These are phyloP conservation scores for Penicillium olsonii DNA, from an alignment of 2,329 filamentous ascomycete species.

Conservation along the genomic window DNA sequence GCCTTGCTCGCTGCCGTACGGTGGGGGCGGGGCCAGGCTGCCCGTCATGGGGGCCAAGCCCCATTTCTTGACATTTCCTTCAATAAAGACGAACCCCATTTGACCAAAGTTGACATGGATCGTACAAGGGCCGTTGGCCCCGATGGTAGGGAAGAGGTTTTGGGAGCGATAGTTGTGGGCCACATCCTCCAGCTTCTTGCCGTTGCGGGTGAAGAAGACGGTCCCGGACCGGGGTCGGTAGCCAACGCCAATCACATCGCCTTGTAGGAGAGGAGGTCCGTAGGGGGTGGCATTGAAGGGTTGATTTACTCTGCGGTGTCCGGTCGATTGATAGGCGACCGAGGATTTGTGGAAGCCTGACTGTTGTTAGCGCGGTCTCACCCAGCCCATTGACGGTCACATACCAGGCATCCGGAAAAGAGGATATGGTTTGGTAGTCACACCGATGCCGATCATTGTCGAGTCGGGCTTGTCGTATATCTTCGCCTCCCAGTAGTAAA, in stretches of 20 bases:
- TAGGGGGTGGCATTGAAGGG: constrained; percentile 80
- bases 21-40: constrained; percentile 89
- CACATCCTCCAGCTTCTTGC: constrained; percentile 94
- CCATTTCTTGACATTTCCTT: constrained; percentile 99
- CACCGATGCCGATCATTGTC: constrained; percentile 84
- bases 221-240: constrained; percentile 93
- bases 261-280: constrained; percentile 82
- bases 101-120: constrained; percentile 98
- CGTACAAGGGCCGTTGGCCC: constrained; percentile 87
- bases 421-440: constrained; percentile 96
- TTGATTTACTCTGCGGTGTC: constrained; percentile 86
- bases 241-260: constrained; percentile 92
- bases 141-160: constrained; percentile 97
- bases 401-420: constrained; percentile 89
- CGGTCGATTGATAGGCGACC: constrained; percentile 85
- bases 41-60: constrained; percentile 94
- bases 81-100: constrained; percentile 97
- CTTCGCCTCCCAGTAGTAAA: constrained; percentile 99
- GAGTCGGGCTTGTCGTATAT: constrained; percentile 95
- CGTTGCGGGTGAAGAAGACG: constrained; percentile 97
- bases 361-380: constrained; percentile 11
- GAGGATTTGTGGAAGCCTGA: constrained; percentile 89
- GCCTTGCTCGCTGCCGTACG: constrained; percentile 95
- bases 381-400: constrained; percentile 31
- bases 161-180: constrained; percentile 89